These are phyloP conservation scores for Maudiozyma bulderi DNA, from an alignment of 805 yeast species.

Conservation along the genomic window DNA sequence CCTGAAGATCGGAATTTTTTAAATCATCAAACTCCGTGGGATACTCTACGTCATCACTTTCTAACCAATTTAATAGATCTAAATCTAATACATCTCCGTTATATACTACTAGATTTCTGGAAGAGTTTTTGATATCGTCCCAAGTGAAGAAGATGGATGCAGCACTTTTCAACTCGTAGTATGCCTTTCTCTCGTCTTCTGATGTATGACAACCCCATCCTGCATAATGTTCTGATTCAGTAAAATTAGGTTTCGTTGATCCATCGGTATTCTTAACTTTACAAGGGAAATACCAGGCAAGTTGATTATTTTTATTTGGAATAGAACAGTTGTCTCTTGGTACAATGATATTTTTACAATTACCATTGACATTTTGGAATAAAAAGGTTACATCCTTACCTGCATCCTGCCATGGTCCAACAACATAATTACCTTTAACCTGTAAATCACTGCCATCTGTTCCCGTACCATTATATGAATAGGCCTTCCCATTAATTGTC, in stretches of 20 bases:
- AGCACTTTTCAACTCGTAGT: constrained; percentile 44
- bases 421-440: constrained; percentile 46
- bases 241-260: constrained; percentile 53
- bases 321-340: constrained; percentile 64
- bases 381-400: constrained; percentile 77
- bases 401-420: constrained; percentile 82
- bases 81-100: constrained; percentile 85
- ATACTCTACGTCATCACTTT: constrained; percentile 54
- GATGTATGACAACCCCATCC: constrained; percentile 95
- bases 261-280: constrained; percentile 62
- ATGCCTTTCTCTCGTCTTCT: constrained; percentile 54
- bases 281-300: constrained; percentile 98
- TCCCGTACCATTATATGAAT: constrained; percentile 54
- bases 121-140: constrained; percentile 66
- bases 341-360: constrained; percentile 68
- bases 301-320: constrained; percentile 51
- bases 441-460: constrained; percentile 76
- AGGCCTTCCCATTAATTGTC: constrained; percentile 76
- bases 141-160: constrained; percentile 85
- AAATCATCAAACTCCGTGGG: constrained; percentile 65
- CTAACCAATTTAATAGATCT: constrained; percentile 66
- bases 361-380: constrained; percentile 86
- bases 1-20: constrained; percentile 43
- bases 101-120: constrained; percentile 76
- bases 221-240: constrained; percentile 46